phyloP scores from a whole-genome alignment of 164 flowering plant species.

The Aristolochia californica region DNA sequence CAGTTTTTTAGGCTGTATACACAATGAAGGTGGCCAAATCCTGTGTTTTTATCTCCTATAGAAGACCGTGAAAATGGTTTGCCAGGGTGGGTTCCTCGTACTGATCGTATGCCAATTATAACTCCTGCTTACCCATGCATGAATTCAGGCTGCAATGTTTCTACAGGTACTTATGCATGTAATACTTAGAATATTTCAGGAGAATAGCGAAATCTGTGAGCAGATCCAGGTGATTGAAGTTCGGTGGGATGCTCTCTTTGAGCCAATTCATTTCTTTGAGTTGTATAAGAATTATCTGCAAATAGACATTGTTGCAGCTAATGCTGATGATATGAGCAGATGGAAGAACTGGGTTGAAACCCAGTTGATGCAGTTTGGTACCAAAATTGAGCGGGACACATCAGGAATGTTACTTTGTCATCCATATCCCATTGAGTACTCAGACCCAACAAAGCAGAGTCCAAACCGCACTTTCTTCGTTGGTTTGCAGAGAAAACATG shows the following conservation, averaged over 20 bases:
- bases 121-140: constrained; percentile 99
- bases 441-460: constrained; percentile 54
- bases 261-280: constrained; percentile 81
- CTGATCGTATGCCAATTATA: constrained; percentile 93
- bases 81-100: constrained; percentile 84
- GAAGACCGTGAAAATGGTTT: constrained; percentile 91
- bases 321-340: constrained; percentile 64
- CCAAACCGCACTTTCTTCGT: constrained; percentile 77
- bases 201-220: constrained; percentile 77
- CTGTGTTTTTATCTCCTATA: constrained; percentile 86
- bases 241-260: constrained; percentile 76
- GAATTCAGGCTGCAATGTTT: constrained; percentile 98
- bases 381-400: constrained; percentile 98
- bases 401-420: constrained; percentile 84
- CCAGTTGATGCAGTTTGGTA: constrained; percentile 72
- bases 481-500: constrained; percentile 97
- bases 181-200: constrained; percentile 82
- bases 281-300: constrained; percentile 85
- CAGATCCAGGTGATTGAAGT: constrained; percentile 73
- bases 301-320: constrained; percentile 83
- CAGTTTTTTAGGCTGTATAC: constrained; percentile 90
- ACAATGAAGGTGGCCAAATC: constrained; percentile 99
- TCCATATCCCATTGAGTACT: constrained; percentile 79
- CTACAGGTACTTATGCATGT: constrained; percentile 81
- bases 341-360: constrained; percentile 99